Evolutionary conservation across 202 grass and related monocot species (phyloP).

Genomic region (Zoysia matrella): DNA sequence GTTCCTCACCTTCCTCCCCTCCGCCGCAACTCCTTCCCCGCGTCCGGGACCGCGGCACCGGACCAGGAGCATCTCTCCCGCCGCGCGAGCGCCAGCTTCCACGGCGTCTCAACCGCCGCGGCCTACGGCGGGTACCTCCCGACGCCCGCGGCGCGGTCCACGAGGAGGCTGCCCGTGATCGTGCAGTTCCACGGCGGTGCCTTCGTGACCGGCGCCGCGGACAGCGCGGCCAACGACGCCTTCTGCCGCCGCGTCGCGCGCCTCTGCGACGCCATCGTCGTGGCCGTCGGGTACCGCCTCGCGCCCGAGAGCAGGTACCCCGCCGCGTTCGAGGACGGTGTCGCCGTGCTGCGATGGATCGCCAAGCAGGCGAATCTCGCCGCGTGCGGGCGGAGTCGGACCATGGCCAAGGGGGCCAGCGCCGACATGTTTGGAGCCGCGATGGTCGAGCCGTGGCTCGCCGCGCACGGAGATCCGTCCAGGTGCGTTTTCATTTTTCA

Average conservation of each 20-base stretch:
- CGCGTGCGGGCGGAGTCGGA: conserved; percentile 50
- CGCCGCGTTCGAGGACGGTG: conserved; percentile 66
- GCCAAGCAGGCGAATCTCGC: conserved; percentile 77
- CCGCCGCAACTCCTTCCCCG: conserved; percentile 62
- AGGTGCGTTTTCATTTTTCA: conserved; percentile 46
- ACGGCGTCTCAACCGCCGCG: neutral
- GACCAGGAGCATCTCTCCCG: conserved; percentile 35
- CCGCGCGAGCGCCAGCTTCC: conserved; percentile 53
- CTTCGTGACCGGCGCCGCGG: conserved; percentile 56
- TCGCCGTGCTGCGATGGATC: conserved; percentile 70
- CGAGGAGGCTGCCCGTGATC: conserved; percentile 59
- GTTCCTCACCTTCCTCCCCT: neutral
- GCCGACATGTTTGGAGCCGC: conserved; percentile 63
- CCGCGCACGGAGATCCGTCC: conserved; percentile 75
- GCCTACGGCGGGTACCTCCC: conserved; percentile 60
- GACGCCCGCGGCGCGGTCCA: conserved; percentile 25
- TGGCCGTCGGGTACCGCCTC: conserved; percentile 69
- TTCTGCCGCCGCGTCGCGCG: conserved; percentile 69
- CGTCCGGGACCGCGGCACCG: neutral
- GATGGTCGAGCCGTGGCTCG: conserved; percentile 72
- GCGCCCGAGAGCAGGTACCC: conserved; percentile 72
- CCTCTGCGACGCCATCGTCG: conserved; percentile 72
- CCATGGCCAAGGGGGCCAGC: conserved; percentile 37
- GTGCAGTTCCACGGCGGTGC: conserved; percentile 77
- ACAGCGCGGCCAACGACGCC: conserved; percentile 66